Evolutionary conservation across 2,329 filamentous ascomycete species (phyloP).

Genomic region (Penicillium sp.): DNA sequence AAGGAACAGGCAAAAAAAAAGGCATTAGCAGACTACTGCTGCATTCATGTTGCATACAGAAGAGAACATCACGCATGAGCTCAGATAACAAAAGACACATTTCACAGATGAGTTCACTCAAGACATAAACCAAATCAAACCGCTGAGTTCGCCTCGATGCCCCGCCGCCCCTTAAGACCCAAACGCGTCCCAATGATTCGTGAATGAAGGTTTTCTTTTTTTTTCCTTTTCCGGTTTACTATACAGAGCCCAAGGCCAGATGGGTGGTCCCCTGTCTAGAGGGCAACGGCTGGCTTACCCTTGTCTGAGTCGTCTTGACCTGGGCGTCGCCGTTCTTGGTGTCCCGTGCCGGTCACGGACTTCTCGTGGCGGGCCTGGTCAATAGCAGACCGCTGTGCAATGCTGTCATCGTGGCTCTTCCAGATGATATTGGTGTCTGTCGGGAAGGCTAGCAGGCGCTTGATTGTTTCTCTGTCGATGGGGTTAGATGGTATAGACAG

Average conservation of each 20-base stretch:
- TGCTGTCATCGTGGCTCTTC: constrained; percentile 95
- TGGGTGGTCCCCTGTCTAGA: constrained; percentile 23
- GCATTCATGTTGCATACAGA: constrained; percentile 18
- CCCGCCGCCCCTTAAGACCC: constrained; percentile 35
- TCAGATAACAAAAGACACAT: constrained; percentile 23
- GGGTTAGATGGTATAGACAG: constrained; percentile 17
- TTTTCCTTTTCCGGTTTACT: constrained; percentile 36
- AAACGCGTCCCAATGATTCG: constrained; percentile 41
- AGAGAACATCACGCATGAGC: constrained; percentile 22
- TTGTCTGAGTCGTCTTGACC: constrained; percentile 49
- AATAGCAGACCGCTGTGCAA: constrained; percentile 85
- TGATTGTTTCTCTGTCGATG: constrained; percentile 78
- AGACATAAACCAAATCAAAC: constrained; percentile 34
- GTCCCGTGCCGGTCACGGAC: constrained; percentile 41
- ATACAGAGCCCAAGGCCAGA: constrained; percentile 38
- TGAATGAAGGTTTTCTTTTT: constrained; percentile 26
- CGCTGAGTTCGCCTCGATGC: constrained; percentile 43
- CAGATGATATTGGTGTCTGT: constrained; percentile 88
- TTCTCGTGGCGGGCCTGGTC: constrained; percentile 92
- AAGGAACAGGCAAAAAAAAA: constrained; percentile 3
- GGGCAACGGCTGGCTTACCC: constrained; percentile 37
- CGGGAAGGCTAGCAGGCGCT: constrained; percentile 82
- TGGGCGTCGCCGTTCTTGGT: constrained; percentile 46
- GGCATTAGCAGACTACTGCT: constrained; percentile 17
- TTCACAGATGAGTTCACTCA: constrained; percentile 25